These are phyloP conservation scores for Exophiala alcalophila DNA, from an alignment of 2,329 filamentous ascomycete species.

Conservation along the genomic window DNA sequence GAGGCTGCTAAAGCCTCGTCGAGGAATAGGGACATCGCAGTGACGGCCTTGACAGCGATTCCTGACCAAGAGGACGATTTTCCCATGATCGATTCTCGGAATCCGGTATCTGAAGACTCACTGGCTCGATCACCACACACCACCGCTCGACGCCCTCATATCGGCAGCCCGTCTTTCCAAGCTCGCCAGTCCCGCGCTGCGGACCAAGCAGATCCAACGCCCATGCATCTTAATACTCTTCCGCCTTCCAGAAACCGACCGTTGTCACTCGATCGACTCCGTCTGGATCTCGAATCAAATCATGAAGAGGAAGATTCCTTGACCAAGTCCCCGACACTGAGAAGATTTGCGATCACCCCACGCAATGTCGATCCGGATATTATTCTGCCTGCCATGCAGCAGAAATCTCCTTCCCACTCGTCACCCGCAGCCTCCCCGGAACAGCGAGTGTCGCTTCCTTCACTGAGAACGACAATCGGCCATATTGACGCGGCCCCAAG, in stretches of 20 bases:
- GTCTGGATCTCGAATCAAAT: constrained; percentile 7
- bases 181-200: not conserved
- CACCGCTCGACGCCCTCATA: too few relatives aligned
- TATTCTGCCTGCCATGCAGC: constrained; percentile 41
- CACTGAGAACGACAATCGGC: constrained; percentile 41
- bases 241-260: constrained; percentile 10
- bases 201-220: not conserved
- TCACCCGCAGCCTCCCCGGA: constrained; percentile 37
- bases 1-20: not conserved
- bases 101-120: not conserved
- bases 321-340: constrained; percentile 33
- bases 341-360: constrained; percentile 36
- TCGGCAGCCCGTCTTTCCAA: not conserved
- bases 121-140: constrained; percentile 1
- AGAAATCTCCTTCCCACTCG: constrained; percentile 37
- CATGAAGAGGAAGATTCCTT: constrained; percentile 29
- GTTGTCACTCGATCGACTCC: not conserved
- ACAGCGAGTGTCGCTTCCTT: constrained; percentile 40
- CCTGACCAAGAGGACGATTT: constrained; percentile 15
- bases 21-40: not conserved
- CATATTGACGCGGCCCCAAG: constrained; percentile 34
- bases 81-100: constrained; percentile 20
- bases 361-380: constrained; percentile 34
- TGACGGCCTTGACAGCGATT: not conserved
- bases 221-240: constrained; percentile 5